Conservation (phyloP, 345 rosid species). For the Pelargonium nanum region DNA sequence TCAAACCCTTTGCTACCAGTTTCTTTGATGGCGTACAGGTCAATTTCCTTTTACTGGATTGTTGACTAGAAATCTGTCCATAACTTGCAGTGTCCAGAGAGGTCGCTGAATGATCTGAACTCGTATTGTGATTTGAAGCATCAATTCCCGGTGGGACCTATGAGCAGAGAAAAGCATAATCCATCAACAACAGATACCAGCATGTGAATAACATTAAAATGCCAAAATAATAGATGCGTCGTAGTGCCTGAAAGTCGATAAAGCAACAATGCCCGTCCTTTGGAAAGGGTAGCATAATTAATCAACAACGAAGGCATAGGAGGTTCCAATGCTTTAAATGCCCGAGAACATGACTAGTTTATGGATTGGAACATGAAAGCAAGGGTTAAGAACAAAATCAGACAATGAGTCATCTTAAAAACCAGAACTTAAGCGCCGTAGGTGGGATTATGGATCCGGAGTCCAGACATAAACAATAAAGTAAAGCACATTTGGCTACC, state of each 20-base stretch:
- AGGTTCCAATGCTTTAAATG: too few species aligned
- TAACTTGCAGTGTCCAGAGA: constrained; percentile 8
- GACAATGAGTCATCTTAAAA: too few species aligned
- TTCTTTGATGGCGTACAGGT: constrained; percentile 54
- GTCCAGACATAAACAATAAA: too few species aligned
- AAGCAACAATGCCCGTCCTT: too few species aligned
- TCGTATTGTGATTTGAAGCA: not conserved
- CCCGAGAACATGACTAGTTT: not conserved
- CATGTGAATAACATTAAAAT: too few species aligned
- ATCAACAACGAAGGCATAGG: too few species aligned
- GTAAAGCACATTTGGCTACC: too few species aligned
- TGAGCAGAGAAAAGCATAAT: constrained; percentile 2
- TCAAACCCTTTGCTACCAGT: constrained; percentile 50
- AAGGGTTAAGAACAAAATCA: too few species aligned
- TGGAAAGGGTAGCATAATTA: too few species aligned
- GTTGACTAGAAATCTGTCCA: constrained; percentile 19
- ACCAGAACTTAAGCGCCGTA: too few species aligned
- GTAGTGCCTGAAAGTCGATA: not conserved
- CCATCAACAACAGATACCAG: constrained; percentile 1
- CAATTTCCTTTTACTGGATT: constrained; percentile 28
- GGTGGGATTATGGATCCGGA: too few species aligned
- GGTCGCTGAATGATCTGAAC: constrained; percentile 11
- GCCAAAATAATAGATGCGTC: not conserved
- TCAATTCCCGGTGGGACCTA: constrained; percentile 66
- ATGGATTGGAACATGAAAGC: too few species aligned